phyloP scores from a whole-genome alignment of 2,329 filamentous ascomycete genomes.

The Alternaria triticina region DNA sequence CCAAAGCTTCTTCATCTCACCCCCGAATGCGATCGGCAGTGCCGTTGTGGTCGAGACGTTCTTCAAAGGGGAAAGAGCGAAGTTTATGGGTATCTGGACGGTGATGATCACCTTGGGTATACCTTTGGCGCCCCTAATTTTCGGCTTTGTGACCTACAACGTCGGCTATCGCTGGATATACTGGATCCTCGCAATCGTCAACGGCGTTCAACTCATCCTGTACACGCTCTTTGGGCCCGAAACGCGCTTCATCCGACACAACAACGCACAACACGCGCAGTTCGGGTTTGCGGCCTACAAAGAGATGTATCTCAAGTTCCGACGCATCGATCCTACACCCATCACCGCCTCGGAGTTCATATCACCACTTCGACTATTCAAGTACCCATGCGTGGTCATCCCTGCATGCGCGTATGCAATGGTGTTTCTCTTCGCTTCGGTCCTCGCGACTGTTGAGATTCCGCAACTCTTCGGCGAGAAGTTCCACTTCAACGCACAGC shows the following conservation, averaged over 20 bases:
- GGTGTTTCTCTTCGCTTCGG: constrained; percentile 62
- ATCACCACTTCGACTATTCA: constrained; percentile 56
- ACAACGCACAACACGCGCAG: constrained; percentile 39
- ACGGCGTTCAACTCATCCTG: constrained; percentile 62
- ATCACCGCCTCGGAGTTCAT: constrained; percentile 59
- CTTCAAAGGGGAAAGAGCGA: constrained; percentile 61
- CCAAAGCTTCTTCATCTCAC: constrained; percentile 62
- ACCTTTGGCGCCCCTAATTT: constrained; percentile 51
- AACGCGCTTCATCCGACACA: constrained; percentile 59
- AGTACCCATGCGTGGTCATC: constrained; percentile 57
- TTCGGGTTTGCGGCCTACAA: constrained; percentile 49
- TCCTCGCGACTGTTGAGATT: constrained; percentile 64
- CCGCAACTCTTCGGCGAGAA: constrained; percentile 63
- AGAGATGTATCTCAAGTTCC: constrained; percentile 54
- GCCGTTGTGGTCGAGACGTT: constrained; percentile 65
- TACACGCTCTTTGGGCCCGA: constrained; percentile 61
- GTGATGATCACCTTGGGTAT: constrained; percentile 58
- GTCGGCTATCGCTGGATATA: constrained; percentile 66
- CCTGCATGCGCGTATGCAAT: constrained; percentile 62
- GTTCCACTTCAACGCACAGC: constrained; percentile 64
- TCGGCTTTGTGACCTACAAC: constrained; percentile 57
- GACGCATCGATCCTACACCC: constrained; percentile 61
- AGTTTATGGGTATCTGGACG: constrained; percentile 66
- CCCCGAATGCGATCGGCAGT: constrained; percentile 61
- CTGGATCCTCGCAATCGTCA: constrained; percentile 64